These are phyloP conservation scores for Flammula alnicola DNA, from an alignment of 1,284 basidiomycete species.

Conservation along the genomic window DNA sequence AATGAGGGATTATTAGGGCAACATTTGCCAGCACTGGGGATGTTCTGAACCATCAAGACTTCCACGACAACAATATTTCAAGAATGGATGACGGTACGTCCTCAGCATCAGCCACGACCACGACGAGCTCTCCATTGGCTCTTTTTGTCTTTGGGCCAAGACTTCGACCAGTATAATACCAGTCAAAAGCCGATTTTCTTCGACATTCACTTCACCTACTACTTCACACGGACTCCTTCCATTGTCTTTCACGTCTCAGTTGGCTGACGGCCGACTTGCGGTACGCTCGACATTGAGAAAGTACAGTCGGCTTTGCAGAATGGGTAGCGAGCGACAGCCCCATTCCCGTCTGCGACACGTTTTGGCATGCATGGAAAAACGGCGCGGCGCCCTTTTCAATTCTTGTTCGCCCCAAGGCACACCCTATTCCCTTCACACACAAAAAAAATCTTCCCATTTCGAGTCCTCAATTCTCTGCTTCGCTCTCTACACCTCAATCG, in stretches of 20 bases:
- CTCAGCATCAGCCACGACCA: constrained; percentile 68
- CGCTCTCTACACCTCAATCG: constrained; percentile 26
- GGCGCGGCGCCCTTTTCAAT: constrained; percentile 17
- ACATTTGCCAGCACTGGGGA: constrained; percentile 22
- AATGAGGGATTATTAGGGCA: constrained; percentile 10
- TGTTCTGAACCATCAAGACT: constrained; percentile 7
- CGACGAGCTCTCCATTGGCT: constrained; percentile 39
- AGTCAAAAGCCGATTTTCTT: constrained; percentile 27
- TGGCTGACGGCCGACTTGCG: constrained; percentile 35
- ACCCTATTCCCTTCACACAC: constrained; percentile 7
- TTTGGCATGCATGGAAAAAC: constrained; percentile 18
- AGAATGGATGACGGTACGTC: constrained; percentile 84
- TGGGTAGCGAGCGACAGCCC: constrained; percentile 12
- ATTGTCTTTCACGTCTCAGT: constrained; percentile 24
- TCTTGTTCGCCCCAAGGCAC: constrained; percentile 16
- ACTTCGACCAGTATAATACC: constrained; percentile 26
- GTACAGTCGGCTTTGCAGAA: constrained; percentile 12
- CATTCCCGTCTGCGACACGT: constrained; percentile 15
- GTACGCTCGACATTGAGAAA: constrained; percentile 20
- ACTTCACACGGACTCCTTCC: constrained; percentile 23
- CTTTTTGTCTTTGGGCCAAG: constrained; percentile 33
- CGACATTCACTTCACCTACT: constrained; percentile 25
- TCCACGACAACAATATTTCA: constrained; percentile 22
- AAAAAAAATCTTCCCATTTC: constrained; percentile 24
- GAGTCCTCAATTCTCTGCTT: constrained; percentile 20